Conservation (phyloP, 2,329 filamentous ascomycete species). For the Diaporthe citriasiana region DNA sequence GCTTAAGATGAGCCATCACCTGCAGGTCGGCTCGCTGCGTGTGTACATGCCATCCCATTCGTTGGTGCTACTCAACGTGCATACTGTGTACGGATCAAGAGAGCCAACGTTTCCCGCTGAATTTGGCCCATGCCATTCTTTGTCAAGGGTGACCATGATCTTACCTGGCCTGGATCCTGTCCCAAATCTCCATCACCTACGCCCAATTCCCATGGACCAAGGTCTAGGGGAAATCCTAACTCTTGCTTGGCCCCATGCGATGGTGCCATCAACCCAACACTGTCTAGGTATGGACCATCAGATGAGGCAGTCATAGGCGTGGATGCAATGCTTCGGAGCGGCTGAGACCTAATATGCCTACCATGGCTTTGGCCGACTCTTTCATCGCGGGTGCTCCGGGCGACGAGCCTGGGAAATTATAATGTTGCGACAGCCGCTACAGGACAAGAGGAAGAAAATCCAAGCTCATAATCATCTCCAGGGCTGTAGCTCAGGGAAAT, state of each 20-base stretch:
- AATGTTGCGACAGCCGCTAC: too few species aligned
- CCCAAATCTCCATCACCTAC: not conserved
- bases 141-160: not conserved
- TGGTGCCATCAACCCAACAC: not conserved
- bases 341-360: not conserved
- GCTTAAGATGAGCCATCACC: slow-evolving; percentile 19
- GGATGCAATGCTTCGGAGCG: not conserved
- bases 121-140: slow-evolving; percentile 6
- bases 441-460: too few species aligned
- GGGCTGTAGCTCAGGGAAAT: too few species aligned
- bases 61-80: not conserved
- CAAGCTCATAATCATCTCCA: too few species aligned
- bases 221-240: not conserved
- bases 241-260: not conserved
- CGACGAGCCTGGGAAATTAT: too few species aligned
- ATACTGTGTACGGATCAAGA: not conserved
- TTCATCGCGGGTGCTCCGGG: too few species aligned
- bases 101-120: not conserved
- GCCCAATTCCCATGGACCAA: not conserved
- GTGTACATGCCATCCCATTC: not conserved
- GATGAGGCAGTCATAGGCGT: not conserved
- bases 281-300: not conserved
- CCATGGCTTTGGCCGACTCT: not conserved
- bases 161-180: not conserved
- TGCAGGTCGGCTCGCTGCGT: not conserved